Evolutionary conservation across 225 moss, liverwort and hornwort genomes (phyloP), one percentile per base, ranked within the genome.

Genomic region (Ulota crispa): DNA sequence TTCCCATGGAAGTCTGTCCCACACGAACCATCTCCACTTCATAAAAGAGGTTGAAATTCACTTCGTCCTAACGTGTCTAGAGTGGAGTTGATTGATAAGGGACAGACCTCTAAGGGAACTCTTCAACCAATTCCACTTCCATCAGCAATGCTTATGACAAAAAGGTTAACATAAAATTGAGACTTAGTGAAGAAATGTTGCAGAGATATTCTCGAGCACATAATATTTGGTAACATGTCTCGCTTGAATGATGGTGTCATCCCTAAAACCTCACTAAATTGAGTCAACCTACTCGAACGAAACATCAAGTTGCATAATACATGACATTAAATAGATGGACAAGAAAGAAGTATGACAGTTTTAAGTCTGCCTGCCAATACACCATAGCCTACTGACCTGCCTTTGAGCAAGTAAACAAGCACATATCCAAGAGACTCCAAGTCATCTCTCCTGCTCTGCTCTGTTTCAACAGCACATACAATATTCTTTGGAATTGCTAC

Each of bases 401-500:
- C 95, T 76, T 90, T 90, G 8, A 97, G 78, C 50, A 97, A 92
- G 67, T 95, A 93, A 42, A 93, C 84, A 13, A 97, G 85, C 54
- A 95, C 90, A 68, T 93, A 93, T 81, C 93, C 91, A 83, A 97
- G 85, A 24, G 92, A 93, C 76, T 97, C 93, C 80, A 93, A 87
- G 72, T 95, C 95, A 84, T 97, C 95, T 89, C 93, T 89, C 82
- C 89, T 90, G 80, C 93, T 96, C 59, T 95, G 90, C 64, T 93
- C 92, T 97, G 70, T 47, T 81, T 67, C 23, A 65, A 30, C 1
- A 79, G 0, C 16, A 63, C 42, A 68, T 20, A 14, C 11, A 74
- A n/a, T 21, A 50, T 61, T 47, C 63, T 19, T 82, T 21, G 62
- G 61, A 85, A 67, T 59, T 20, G 7, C 32, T 64, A 20, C 19